A percentile compares a stretch with the other conserved stretches of the same genome.
phyloP scores from a whole-genome alignment of 2,329 filamentous ascomycete species.

The Teratosphaeria gauchensis region DNA sequence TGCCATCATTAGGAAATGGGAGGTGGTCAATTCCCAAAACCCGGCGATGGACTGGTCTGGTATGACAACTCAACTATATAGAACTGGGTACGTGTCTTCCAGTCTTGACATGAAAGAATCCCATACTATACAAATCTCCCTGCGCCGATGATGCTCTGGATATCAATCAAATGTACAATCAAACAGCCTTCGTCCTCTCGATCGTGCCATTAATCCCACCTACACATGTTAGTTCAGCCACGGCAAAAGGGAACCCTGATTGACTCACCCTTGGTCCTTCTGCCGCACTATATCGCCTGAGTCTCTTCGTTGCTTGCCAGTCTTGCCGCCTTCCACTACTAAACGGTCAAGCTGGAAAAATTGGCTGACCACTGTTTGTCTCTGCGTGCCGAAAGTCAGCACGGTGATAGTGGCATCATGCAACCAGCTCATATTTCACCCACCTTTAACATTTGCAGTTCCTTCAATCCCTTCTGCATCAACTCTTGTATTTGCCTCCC shows the following conservation, averaged over 20 bases:
- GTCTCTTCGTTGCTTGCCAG: slow-evolving; percentile 62
- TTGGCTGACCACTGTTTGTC: slow-evolving; percentile 88
- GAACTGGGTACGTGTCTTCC: no score
- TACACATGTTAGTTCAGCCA: background rate
- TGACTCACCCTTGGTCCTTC: slow-evolving; percentile 67
- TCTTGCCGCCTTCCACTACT: slow-evolving; percentile 81
- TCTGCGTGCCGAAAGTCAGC: slow-evolving; percentile 47
- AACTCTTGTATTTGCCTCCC: slow-evolving; percentile 73
- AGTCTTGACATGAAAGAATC: background rate
- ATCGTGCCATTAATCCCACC: background rate
- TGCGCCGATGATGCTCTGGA: background rate
- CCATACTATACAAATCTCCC: background rate
- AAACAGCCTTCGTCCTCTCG: background rate
- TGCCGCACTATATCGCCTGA: slow-evolving; percentile 60
- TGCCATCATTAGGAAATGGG: no score
- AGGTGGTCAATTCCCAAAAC: no score
- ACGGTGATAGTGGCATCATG: background rate
- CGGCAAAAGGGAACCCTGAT: no score
- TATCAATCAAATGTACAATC: background rate
- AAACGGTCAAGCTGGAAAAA: slow-evolving; percentile 88
- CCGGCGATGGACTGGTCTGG: no score
- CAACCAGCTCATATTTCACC: slow-evolving; percentile 19
- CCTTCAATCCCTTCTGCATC: slow-evolving; percentile 77
- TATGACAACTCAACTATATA: background rate
- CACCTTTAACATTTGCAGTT: slow-evolving; percentile 87